Base-by-base conservation (phyloP, 306 rosid genomes). In the Prunus padus region DNA sequence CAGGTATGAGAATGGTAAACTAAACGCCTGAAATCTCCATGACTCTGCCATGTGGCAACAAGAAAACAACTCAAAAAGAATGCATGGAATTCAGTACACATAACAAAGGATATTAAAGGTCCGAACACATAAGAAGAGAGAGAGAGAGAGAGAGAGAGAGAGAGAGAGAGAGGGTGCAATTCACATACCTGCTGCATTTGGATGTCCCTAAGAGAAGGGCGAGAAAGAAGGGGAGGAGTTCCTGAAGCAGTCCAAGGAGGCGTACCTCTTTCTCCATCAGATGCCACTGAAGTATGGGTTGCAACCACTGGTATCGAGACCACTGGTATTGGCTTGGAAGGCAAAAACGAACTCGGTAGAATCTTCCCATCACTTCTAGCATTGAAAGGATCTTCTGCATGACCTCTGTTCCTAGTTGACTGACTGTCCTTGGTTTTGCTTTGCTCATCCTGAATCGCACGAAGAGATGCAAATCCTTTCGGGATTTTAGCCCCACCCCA, bases 191-290 rank as follows among this genome's bases (percentile, higher is more conserved):
- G 97, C 84, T 87, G 97, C 89, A 89, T 84, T 81, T 90, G 98
- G 80, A 95, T 95, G 86, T 92, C 91, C 81, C 98, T 92, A 57
- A 92, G 87, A 26, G 98, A 95, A 3, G 86, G 97, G 46, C 87
- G 81, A 62, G 95, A 86, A 71, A 30, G 80, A 63, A 81, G 93
- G 51, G 96, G 98, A 60, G 97, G 96, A 64, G 97, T 92, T 79
- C 87, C 96, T 8, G 98, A 88, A 65, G 97, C 94, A 82, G 86
- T 88, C 97, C 97, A 92, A 46, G 92, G 88, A 70, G 96, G 97
- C 47, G 98, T 90, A 54, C 82, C 74, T 82, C 67, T 87, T 37
- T 95, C 97, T 76, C 84, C 97, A 73, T 90, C 97, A 46, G 92
- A 81, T 46, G 66, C 85, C 74, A 78, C 86, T 18, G 90, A 57